These are phyloP conservation scores for Anisogramma anomala DNA, from an alignment of 2,329 filamentous ascomycete genomes.

Conservation along the genomic window DNA sequence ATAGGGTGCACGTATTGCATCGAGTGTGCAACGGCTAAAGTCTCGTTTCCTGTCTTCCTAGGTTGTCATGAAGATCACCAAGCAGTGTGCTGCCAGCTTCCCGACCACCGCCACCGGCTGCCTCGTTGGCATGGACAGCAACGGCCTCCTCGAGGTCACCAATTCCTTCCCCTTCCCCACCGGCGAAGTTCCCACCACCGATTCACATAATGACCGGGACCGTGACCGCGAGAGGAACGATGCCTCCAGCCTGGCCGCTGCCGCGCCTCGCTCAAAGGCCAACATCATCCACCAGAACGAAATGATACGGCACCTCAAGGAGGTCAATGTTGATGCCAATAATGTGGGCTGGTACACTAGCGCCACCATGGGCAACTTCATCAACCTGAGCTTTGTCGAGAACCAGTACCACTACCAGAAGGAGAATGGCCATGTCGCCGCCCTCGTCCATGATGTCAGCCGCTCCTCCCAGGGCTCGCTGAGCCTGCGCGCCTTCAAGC, in stretches of 20 bases:
- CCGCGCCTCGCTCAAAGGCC: slow-evolving; percentile 83
- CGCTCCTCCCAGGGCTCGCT: slow-evolving; percentile 85
- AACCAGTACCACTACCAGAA: slow-evolving; percentile 98
- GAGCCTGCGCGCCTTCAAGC: slow-evolving; percentile 80
- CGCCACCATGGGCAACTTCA: slow-evolving; percentile 96
- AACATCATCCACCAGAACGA: slow-evolving; percentile 84
- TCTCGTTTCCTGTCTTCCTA: slow-evolving; percentile 25
- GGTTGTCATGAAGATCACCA: slow-evolving; percentile 97
- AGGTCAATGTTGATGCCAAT: slow-evolving; percentile 97
- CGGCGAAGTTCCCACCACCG: slow-evolving; percentile 56
- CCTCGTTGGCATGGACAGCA: slow-evolving; percentile 85
- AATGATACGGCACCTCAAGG: slow-evolving; percentile 92
- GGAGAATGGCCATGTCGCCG: slow-evolving; percentile 79
- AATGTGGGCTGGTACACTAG: slow-evolving; percentile 98
- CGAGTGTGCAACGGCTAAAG: slow-evolving; percentile 3
- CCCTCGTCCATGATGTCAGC: slow-evolving; percentile 89
- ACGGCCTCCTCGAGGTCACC: slow-evolving; percentile 74
- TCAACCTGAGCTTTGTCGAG: slow-evolving; percentile 91
- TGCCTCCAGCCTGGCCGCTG: slow-evolving; percentile 64
- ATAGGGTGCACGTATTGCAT: neutral
- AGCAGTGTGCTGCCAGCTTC: slow-evolving; percentile 80
- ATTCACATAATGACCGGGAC: slow-evolving; percentile 48
- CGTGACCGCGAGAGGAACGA: slow-evolving; percentile 34
- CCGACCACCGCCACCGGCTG: slow-evolving; percentile 82
- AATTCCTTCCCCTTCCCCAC: slow-evolving; percentile 92